phyloP scores from a whole-genome alignment of 139 green algal species.

The Diplosphaera chodatii region DNA sequence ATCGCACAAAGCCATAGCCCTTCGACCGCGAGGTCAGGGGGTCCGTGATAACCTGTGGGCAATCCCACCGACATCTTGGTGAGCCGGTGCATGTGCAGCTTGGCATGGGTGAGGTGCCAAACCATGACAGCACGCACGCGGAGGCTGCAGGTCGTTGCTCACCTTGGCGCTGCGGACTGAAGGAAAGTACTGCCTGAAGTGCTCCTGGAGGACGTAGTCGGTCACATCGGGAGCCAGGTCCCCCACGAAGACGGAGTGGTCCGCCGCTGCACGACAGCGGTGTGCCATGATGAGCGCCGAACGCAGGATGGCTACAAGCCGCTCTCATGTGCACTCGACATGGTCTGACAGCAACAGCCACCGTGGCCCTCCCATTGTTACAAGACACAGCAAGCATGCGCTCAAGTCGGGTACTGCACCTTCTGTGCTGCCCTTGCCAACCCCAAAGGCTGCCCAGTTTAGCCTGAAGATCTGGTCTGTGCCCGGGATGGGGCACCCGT shows the following conservation, averaged over 20 bases:
- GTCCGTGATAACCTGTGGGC: conserved; percentile 89
- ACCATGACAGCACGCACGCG: too few relatives aligned
- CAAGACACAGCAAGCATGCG: too few relatives aligned
- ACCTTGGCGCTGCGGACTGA: conserved; percentile 75
- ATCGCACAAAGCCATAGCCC: conserved; percentile 96
- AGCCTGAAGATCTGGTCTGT: conserved; percentile 66
- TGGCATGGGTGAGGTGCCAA: too few relatives aligned
- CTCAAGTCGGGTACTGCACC: neutral
- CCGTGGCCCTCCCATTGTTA: too few relatives aligned
- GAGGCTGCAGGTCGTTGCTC: too few relatives aligned
- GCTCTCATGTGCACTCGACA: too few relatives aligned
- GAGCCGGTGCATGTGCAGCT: too few relatives aligned
- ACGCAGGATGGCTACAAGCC: too few relatives aligned
- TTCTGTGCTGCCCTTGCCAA: conserved; percentile 40
- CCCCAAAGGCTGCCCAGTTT: conserved; percentile 78
- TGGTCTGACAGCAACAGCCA: too few relatives aligned
- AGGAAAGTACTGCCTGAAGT: conserved; percentile 80
- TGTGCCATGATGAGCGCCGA: too few relatives aligned
- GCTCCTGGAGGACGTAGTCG: conserved; percentile 79
- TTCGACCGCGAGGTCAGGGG: conserved; percentile 74
- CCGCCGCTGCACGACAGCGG: conserved; percentile 39
- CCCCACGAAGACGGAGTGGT: conserved; percentile 87
- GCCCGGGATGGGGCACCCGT: conserved; percentile 58
- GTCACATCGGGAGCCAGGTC: conserved; percentile 88
- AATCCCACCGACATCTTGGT: too few relatives aligned